Evolutionary conservation across 257 asterid genomes (phyloP).

Genomic region (Rubia yunnanensis): DNA sequence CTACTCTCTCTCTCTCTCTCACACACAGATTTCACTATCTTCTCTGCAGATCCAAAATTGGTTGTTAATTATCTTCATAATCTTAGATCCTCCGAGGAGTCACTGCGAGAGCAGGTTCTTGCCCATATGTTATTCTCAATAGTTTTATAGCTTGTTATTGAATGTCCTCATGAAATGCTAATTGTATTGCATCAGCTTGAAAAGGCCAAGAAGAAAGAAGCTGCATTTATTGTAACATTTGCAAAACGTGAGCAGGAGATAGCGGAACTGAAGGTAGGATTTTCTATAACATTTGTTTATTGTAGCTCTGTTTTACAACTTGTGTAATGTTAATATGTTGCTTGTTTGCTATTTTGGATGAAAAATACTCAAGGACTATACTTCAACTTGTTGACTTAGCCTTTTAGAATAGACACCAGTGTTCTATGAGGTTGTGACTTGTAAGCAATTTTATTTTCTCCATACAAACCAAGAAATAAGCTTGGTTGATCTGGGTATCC

Average conservation of each 20-base stretch:
- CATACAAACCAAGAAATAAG: background rate
- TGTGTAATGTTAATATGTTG: background rate
- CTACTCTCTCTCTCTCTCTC: background rate
- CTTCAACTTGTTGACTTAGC: background rate
- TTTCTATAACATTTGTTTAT: constrained; percentile 2
- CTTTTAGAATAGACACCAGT: background rate
- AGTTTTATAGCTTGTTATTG: background rate
- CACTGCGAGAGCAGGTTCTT: constrained; percentile 84
- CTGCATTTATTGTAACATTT: constrained; percentile 91
- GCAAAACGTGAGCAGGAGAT: constrained; percentile 99
- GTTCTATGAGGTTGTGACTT: background rate
- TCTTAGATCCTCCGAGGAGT: constrained; percentile 84
- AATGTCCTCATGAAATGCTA: background rate
- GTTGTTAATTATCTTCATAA: constrained; percentile 64
- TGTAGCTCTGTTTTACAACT: background rate
- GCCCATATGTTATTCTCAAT: background rate
- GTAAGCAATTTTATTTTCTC: background rate
- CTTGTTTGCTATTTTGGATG: background rate
- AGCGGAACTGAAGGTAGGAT: constrained; percentile 86
- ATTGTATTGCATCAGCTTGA: constrained; percentile 54
- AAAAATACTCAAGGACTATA: background rate
- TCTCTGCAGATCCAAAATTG: constrained; percentile 47
- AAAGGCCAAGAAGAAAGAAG: constrained; percentile 91
- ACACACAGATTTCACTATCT: background rate
- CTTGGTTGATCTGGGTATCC: background rate